Base-by-base conservation (phyloP, 306 rosid genomes). In the Ormosia emarginata region DNA sequence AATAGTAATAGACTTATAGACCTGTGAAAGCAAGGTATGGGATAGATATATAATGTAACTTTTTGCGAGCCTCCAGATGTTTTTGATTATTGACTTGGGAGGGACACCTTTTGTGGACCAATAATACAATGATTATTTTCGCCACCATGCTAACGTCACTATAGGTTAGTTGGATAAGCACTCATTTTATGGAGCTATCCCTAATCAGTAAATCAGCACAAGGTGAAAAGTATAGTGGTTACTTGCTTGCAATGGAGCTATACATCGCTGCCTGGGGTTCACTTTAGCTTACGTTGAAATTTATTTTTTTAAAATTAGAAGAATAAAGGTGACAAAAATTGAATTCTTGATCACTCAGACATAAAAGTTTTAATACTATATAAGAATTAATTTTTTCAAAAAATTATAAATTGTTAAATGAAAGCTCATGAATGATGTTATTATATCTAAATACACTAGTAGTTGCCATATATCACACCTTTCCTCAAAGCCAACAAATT, bases 61-160 rank as follows among this genome's bases (percentile, higher is more conserved):
- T 43, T 69, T 79, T 55, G 13, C 3, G n/a, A 52, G 52, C 37
- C 41, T 34, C 40, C 18, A 71, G 56, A 49, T 37, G 66, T 71
- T 80, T 57, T 71, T 71, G 0, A 71, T 46, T 61, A 61, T 71
- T 61, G 72, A 62, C 53, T 47, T 33, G 49, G 74, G 74, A n/a
- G 32, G n/a, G 50, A 37, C 36, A 55, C 17, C 52, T 44, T 73
- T 53, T 55, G 78, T 55, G 49, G 64, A 72, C 77, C 76, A 33
- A 30, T 33, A 13, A 52, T 37, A 10, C 18, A 71, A 50, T 73
- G 65, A 73, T 73, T 53, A n/a, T 53, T 73, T 55, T 55, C 66
- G 78, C 66, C 49, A 71, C 77, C 66, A 73, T 72, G 77, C 65
- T 34, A 34, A 72, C 13, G 77, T 52, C 77, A 52, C 32, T 53